These are phyloP conservation scores for Penicillium sclerotigenum DNA, from an alignment of 2,329 filamentous ascomycete genomes.

Conservation along the genomic window DNA sequence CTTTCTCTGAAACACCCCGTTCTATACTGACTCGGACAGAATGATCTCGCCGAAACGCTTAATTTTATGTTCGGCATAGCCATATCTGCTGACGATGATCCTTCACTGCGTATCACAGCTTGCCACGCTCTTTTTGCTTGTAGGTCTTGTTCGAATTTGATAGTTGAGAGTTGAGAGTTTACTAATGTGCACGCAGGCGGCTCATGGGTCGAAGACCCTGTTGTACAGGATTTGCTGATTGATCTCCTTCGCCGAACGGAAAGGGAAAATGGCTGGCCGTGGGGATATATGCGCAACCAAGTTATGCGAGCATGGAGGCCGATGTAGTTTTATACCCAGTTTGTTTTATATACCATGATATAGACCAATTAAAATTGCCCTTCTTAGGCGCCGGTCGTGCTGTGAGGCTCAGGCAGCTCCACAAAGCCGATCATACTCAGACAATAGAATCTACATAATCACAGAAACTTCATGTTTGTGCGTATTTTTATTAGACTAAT, in stretches of 20 bases:
- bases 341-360: not conserved
- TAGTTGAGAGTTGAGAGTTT: not conserved
- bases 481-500: too few relatives aligned
- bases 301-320: constrained; percentile 6
- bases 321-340: constrained; percentile 2
- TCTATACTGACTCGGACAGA: constrained; percentile 14
- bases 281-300: constrained; percentile 6
- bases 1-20: not conserved
- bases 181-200: constrained; percentile 17
- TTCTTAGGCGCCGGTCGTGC: not conserved
- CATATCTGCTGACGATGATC: constrained; percentile 33
- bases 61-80: constrained; percentile 34
- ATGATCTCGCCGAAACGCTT: constrained; percentile 28
- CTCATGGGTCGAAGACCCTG: constrained; percentile 31
- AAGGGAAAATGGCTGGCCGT: constrained; percentile 11
- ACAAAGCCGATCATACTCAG: not conserved
- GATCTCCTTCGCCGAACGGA: constrained; percentile 10
- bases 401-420: not conserved
- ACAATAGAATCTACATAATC: too few relatives aligned
- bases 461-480: too few relatives aligned
- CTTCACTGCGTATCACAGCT: constrained; percentile 33
- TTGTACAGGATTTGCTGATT: constrained; percentile 5
- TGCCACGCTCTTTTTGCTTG: constrained; percentile 35
- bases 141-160: constrained; percentile 10
- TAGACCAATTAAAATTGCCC: not conserved